phyloP scores from a whole-genome alignment of 495 filamentous ascomycete genomes.

The Penicillium longicatenatum region DNA sequence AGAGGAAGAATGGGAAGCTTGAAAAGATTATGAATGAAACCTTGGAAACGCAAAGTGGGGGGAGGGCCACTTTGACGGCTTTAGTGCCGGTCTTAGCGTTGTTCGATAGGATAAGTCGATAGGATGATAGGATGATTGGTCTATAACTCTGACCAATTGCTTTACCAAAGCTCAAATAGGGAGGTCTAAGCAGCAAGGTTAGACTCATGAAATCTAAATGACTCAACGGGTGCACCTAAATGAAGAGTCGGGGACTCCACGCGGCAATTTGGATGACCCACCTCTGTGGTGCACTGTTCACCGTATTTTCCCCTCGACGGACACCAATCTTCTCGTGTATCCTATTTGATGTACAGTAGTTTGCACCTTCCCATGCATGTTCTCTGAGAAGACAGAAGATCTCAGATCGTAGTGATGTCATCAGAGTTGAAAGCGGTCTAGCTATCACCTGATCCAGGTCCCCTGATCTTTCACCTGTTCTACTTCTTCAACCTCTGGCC shows the following conservation, averaged over 20 bases:
- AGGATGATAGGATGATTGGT: constrained; percentile 1
- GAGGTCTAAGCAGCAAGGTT: constrained; percentile 1
- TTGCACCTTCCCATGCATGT: too few species aligned
- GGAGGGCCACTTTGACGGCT: constrained; percentile 1
- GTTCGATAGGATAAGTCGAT: not conserved
- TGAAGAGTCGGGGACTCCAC: not conserved
- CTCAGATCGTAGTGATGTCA: not conserved
- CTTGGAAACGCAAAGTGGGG: constrained; percentile 8
- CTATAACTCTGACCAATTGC: not conserved
- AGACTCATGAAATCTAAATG: not conserved
- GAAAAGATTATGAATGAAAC: constrained; percentile 6
- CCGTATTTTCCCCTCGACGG: not conserved
- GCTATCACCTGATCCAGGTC: not conserved
- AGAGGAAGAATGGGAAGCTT: constrained; percentile 9
- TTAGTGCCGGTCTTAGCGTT: constrained; percentile 1
- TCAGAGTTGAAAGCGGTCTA: not conserved
- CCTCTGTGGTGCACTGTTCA: not conserved
- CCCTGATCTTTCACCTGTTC: not conserved
- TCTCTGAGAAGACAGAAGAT: not conserved
- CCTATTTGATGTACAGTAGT: too few species aligned
- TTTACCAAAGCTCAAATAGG: constrained; percentile 4
- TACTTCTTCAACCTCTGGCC: not conserved
- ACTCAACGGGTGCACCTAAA: not conserved
- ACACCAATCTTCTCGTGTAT: too few species aligned
- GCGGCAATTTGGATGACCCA: not conserved